phyloP scores from a whole-genome alignment of 805 yeast species.

The Komagataella kurtzmanii region DNA sequence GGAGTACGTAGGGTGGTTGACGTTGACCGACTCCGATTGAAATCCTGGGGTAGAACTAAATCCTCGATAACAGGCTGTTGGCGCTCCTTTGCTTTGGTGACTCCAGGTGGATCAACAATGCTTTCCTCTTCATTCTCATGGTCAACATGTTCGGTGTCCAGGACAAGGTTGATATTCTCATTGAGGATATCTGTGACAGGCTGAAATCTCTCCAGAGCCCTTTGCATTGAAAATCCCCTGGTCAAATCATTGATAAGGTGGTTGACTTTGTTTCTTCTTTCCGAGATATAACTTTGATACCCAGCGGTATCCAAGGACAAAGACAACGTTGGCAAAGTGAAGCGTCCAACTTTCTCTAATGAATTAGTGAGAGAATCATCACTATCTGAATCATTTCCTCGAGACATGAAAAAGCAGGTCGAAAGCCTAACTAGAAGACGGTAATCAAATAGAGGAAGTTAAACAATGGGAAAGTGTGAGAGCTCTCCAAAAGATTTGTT shows the following conservation, averaged over 20 bases:
- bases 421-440: slow-evolving; percentile 1
- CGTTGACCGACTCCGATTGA: neutral
- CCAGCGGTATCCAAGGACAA: neutral
- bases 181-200: slow-evolving; percentile 29
- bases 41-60: slow-evolving; percentile 19
- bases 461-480: neutral
- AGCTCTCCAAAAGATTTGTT: neutral
- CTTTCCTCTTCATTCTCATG: slow-evolving; percentile 7
- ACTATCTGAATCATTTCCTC: slow-evolving; percentile 5
- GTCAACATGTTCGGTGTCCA: slow-evolving; percentile 25
- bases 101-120: slow-evolving; percentile 28
- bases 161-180: slow-evolving; percentile 33
- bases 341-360: neutral
- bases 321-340: neutral
- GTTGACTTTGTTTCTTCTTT: slow-evolving; percentile 23
- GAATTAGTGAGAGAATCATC: neutral
- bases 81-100: slow-evolving; percentile 21
- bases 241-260: slow-evolving; percentile 24
- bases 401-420: slow-evolving; percentile 5
- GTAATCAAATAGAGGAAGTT: neutral
- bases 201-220: slow-evolving; percentile 41
- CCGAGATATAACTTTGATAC: neutral
- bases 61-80: slow-evolving; percentile 23
- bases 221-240: slow-evolving; percentile 31
- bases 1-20: neutral